A percentile compares a stretch with the other conserved stretches of the same genome.
Evolutionary conservation across 2,329 filamentous ascomycete genomes (phyloP).

Genomic region (Monilinia fructigena): DNA sequence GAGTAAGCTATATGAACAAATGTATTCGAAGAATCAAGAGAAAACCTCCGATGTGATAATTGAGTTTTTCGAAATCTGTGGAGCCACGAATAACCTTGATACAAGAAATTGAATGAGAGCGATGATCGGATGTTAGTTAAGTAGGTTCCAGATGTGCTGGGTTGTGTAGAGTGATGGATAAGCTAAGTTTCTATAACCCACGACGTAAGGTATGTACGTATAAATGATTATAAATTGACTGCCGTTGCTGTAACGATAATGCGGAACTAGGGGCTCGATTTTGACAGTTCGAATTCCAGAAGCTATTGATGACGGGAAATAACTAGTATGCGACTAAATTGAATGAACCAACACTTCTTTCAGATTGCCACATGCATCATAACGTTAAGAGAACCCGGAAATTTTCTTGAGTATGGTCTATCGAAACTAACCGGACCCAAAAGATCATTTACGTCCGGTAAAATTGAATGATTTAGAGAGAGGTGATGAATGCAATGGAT

Average conservation of each 20-base stretch:
- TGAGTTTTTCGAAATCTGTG: neutral
- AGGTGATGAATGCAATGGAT: neutral
- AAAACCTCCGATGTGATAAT: neutral
- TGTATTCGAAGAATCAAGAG: neutral
- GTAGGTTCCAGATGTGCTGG: neutral
- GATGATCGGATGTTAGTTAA: neutral
- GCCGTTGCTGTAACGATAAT: neutral
- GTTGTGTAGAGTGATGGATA: neutral
- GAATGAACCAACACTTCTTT: constrained; percentile 4
- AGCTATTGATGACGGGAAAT: neutral
- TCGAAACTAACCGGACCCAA: neutral
- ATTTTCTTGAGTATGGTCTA: neutral
- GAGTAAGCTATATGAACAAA: neutral
- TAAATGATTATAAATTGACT: too few relatives aligned
- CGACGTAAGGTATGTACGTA: neutral
- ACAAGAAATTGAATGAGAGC: too few relatives aligned
- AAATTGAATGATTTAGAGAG: neutral
- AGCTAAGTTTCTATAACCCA: neutral
- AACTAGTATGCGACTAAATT: neutral
- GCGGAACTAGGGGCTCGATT: neutral
- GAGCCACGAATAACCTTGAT: neutral
- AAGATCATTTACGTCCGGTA: too few relatives aligned
- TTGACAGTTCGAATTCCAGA: neutral
- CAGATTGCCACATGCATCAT: neutral
- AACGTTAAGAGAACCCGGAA: too few relatives aligned